Conservation (phyloP, 2,329 filamentous ascomycete species). For the Fusarium euwallaceae region DNA sequence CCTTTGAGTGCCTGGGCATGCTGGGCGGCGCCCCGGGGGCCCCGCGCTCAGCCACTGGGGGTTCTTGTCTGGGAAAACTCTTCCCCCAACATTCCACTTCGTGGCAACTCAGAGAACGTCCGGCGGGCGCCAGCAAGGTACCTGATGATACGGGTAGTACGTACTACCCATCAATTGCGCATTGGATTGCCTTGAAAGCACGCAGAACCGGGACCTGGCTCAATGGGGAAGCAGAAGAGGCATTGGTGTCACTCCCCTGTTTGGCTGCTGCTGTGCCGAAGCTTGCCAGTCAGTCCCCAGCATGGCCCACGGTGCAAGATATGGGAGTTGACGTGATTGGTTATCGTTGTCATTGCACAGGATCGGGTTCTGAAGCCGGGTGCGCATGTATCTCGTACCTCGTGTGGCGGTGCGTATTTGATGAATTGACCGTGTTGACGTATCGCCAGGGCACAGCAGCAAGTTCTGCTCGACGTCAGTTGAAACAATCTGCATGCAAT, state of each 20-base stretch:
- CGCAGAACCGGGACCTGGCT: slow-evolving; percentile 21
- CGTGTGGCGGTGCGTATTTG: slow-evolving; percentile 40
- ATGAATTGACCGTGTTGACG: slow-evolving; percentile 19
- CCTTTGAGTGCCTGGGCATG: slow-evolving; percentile 33
- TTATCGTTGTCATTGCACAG: slow-evolving; percentile 4
- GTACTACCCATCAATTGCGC: slow-evolving; percentile 4
- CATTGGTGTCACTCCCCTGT: slow-evolving; percentile 20
- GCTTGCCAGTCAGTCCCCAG: slow-evolving; percentile 40
- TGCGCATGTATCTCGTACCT: slow-evolving; percentile 28
- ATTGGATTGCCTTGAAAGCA: slow-evolving; percentile 1
- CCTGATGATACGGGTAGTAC: slow-evolving; percentile 16
- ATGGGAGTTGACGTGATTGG: slow-evolving; percentile 38
- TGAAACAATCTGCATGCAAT: slow-evolving; percentile 16
- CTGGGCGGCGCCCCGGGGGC: slow-evolving; percentile 26
- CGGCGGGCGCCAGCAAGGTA: slow-evolving; percentile 45
- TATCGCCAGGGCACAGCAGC: slow-evolving; percentile 11
- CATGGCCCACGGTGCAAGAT: slow-evolving; percentile 21
- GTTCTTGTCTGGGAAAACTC: slow-evolving; percentile 44
- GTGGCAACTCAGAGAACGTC: slow-evolving; percentile 43
- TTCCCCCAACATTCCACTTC: slow-evolving; percentile 50
- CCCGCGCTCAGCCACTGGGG: slow-evolving; percentile 46
- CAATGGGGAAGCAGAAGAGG: slow-evolving; percentile 25
- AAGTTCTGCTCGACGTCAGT: slow-evolving; percentile 4
- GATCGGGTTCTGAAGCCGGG: slow-evolving; percentile 34
- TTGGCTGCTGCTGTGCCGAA: slow-evolving; percentile 39